Evolutionary conservation across 1,284 basidiomycete species (phyloP).

Genomic region (Mrakiaceae sp.): DNA sequence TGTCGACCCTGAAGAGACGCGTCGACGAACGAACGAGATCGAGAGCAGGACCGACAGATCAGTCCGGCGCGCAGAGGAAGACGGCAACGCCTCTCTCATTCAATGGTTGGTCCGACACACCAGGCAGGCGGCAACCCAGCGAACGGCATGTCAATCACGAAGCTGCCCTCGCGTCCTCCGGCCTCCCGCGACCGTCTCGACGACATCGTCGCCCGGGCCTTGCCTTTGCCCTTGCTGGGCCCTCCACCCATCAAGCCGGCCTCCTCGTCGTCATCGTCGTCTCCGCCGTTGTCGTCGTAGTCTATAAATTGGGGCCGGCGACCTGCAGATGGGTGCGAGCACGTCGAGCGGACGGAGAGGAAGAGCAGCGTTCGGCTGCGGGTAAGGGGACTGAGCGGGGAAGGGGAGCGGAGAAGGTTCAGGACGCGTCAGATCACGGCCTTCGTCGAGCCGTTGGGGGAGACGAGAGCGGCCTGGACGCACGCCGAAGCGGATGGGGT

Average conservation of each 20-base stretch:
- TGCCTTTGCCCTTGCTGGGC: conserved; percentile 17
- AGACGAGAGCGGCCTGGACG: no score
- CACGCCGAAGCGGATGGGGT: no score
- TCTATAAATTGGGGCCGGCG: conserved; percentile 31
- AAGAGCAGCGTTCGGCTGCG: conserved; percentile 88
- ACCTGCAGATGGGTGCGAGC: conserved; percentile 43
- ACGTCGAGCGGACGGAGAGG: conserved; percentile 84
- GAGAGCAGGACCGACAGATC: conserved; percentile 3
- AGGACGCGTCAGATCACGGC: neutral
- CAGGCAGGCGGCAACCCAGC: conserved; percentile 14
- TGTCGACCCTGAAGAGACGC: conserved; percentile 60
- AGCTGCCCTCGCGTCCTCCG: neutral
- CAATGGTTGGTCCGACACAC: neutral
- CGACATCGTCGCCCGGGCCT: conserved; percentile 30
- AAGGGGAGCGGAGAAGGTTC: neutral
- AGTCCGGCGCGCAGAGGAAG: neutral
- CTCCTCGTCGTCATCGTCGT: conserved; percentile 48
- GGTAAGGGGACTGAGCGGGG: conserved; percentile 37
- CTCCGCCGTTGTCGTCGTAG: conserved; percentile 34
- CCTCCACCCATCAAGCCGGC: conserved; percentile 50
- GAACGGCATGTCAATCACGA: neutral
- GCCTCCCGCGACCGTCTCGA: conserved; percentile 24
- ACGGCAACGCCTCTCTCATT: conserved; percentile 18
- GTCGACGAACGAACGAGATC: conserved; percentile 23
- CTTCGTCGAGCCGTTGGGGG: no score